These are phyloP conservation scores for Sporodiniella umbellata DNA, from an alignment of 371 early-diverging fungal genomes.

Conservation along the genomic window DNA sequence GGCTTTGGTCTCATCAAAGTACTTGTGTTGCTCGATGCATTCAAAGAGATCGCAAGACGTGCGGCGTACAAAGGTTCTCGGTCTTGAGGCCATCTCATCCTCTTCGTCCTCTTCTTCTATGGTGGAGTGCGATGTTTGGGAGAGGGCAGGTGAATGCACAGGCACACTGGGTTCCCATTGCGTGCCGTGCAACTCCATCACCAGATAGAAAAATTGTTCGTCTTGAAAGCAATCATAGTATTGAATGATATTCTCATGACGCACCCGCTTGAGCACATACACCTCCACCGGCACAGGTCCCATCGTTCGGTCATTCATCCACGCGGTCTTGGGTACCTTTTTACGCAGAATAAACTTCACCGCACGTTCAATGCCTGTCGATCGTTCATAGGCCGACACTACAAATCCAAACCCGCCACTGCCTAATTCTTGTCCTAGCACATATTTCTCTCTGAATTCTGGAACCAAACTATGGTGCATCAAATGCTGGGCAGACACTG, in stretches of 20 bases:
- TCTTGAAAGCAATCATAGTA: conserved; percentile 70
- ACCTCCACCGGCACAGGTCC: conserved; percentile 77
- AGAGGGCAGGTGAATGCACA: conserved; percentile 26
- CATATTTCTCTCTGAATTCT: conserved; percentile 52
- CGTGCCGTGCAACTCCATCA: conserved; percentile 80
- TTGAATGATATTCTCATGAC: conserved; percentile 68
- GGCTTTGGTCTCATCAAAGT: conserved; percentile 59
- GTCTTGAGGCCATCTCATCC: conserved; percentile 16
- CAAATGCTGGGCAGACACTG: conserved; percentile 43
- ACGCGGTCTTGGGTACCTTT: conserved; percentile 59
- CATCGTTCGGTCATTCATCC: conserved; percentile 59
- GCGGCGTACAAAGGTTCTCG: conserved; percentile 42
- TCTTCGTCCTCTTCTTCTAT: conserved; percentile 16
- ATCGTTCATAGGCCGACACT: conserved; percentile 55
- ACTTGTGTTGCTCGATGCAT: conserved; percentile 68
- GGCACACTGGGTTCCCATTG: conserved; percentile 50
- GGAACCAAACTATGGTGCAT: conserved; percentile 42
- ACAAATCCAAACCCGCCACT: conserved; percentile 84
- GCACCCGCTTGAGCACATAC: conserved; percentile 63
- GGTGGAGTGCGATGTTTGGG: conserved; percentile 31
- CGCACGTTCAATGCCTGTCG: conserved; percentile 61
- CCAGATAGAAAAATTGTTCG: conserved; percentile 61
- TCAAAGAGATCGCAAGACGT: conserved; percentile 79
- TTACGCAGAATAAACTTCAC: conserved; percentile 77
- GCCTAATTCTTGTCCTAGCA: conserved; percentile 67